Conservation (phyloP, 2,329 filamentous ascomycete genomes). For the Blastomyces parvus region DNA sequence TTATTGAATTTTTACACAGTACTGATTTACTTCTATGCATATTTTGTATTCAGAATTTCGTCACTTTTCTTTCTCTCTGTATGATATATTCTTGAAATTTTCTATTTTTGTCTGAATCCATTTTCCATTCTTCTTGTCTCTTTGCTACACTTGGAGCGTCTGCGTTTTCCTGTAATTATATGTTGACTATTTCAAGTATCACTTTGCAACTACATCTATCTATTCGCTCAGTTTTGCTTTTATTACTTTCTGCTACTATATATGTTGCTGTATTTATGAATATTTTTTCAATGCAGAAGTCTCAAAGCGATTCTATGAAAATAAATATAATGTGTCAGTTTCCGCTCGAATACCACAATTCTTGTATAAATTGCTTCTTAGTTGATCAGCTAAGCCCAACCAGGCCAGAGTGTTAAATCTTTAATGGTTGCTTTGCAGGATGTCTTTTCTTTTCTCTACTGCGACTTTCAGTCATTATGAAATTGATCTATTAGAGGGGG, state of each 20-base stretch:
- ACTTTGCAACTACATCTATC: too few relatives aligned
- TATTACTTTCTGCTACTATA: neutral
- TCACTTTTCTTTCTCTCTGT: neutral
- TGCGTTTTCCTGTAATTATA: neutral
- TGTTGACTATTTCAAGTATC: neutral
- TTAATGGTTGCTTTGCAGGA: too few relatives aligned
- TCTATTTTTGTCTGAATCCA: neutral
- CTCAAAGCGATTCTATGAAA: neutral
- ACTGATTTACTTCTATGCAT: neutral
- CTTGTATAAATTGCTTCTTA: too few relatives aligned
- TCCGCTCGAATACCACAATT: neutral
- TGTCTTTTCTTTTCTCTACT: too few relatives aligned
- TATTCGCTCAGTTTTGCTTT: too few relatives aligned
- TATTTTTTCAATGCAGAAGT: neutral
- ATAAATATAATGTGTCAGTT: neutral
- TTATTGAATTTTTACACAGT: slow-evolving; percentile 5
- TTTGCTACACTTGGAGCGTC: neutral
- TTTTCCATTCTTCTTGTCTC: neutral
- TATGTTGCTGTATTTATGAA: neutral
- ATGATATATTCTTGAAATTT: neutral
- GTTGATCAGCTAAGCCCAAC: too few relatives aligned
- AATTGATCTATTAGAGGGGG: too few relatives aligned
- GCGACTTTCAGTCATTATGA: too few relatives aligned
- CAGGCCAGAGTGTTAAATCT: too few relatives aligned
- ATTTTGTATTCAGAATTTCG: too few relatives aligned